Evolutionary conservation across 75 land plant species (phyloP).

Genomic region (Pinus taeda): DNA sequence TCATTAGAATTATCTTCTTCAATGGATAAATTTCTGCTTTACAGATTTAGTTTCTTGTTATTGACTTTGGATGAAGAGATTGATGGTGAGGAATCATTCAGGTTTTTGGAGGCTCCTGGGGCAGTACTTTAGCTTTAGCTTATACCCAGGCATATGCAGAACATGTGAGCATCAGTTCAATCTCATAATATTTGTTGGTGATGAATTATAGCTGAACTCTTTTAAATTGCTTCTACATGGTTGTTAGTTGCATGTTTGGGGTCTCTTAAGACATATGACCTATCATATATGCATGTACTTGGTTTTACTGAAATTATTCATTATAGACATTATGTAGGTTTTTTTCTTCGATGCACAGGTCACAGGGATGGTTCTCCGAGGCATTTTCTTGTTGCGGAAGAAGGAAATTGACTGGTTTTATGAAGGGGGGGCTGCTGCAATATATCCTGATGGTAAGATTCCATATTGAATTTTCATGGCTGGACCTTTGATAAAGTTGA

Average conservation of each 20-base stretch:
- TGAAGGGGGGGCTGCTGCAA: conserved; percentile 84
- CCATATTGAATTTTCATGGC: not conserved
- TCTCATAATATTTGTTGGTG: not conserved
- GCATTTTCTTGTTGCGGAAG: conserved; percentile 88
- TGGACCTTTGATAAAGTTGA: not conserved
- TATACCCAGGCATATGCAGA: conserved; percentile 37
- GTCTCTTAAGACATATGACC: not conserved
- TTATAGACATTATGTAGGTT: not conserved
- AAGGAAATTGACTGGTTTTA: conserved; percentile 99
- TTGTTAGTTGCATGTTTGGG: too few species aligned
- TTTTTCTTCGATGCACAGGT: conserved; percentile 28
- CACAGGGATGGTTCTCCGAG: conserved; percentile 86
- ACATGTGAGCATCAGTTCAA: conserved; percentile 10
- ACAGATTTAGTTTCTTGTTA: not conserved
- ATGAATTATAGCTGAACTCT: not conserved
- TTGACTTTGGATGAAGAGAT: not conserved
- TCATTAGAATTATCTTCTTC: not conserved
- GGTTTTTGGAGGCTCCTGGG: conserved; percentile 61
- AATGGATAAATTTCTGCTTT: not conserved
- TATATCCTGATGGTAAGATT: conserved; percentile 70
- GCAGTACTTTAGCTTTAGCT: conserved; percentile 51
- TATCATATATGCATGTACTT: not conserved
- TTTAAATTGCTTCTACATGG: not conserved
- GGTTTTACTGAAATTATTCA: not conserved
- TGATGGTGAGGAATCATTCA: conserved; percentile 12